Evolutionary conservation across 345 rosid genomes (phyloP).

Genomic region (Salix brachista): DNA sequence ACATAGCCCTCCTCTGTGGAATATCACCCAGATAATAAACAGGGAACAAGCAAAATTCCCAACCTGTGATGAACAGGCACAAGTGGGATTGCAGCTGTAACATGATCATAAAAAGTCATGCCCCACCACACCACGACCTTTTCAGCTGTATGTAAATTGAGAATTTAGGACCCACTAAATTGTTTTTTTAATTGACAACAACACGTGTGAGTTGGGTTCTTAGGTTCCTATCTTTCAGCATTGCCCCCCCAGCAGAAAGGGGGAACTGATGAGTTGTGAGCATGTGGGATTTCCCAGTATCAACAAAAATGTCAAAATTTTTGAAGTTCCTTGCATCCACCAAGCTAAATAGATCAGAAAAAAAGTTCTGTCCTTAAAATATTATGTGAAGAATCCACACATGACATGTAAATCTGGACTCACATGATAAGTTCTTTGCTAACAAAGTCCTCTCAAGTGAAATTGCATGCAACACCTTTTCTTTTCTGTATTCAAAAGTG

Average conservation of each 20-base stretch:
- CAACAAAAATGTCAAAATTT: neutral
- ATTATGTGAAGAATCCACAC: neutral
- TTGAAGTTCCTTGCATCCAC: neutral
- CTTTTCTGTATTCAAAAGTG: neutral
- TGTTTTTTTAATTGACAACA: constrained; percentile 24
- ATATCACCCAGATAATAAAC: neutral
- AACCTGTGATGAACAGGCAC: constrained; percentile 20
- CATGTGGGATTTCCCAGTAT: constrained; percentile 21
- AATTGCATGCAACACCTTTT: neutral
- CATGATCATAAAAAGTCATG: constrained; percentile 3
- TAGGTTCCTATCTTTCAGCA: constrained; percentile 12
- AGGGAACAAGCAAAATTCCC: neutral
- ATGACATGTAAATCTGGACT: neutral
- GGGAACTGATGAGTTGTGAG: constrained; percentile 26
- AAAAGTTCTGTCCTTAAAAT: neutral
- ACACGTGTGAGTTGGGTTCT: constrained; percentile 30
- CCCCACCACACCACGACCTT: constrained; percentile 22
- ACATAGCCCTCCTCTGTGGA: neutral
- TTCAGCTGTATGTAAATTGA: neutral
- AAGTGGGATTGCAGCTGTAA: constrained; percentile 36
- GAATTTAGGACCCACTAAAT: constrained; percentile 6
- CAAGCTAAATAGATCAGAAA: neutral
- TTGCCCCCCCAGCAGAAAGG: constrained; percentile 6
- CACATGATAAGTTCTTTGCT: neutral
- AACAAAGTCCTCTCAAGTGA: neutral